Evolutionary conservation across 257 asterid genomes (phyloP).

Genomic region (Anisodus tanguticus): DNA sequence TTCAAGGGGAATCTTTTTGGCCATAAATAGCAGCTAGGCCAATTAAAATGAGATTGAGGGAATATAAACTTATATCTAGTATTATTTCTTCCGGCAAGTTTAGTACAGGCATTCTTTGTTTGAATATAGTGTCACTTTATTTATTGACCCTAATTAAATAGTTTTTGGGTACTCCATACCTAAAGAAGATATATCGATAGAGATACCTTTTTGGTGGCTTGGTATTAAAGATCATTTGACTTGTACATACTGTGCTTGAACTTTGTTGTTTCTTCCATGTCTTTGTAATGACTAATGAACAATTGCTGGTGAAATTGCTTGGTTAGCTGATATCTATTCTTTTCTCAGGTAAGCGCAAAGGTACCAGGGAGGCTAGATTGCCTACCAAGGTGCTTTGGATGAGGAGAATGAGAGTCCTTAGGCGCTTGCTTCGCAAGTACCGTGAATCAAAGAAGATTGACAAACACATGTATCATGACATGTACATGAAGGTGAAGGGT

Average conservation of each 20-base stretch:
- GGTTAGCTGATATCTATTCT: background rate
- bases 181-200: background rate
- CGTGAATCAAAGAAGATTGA: conserved; percentile 29
- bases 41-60: background rate
- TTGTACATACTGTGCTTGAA: background rate
- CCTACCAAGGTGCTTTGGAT: conserved; percentile 29
- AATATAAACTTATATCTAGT: background rate
- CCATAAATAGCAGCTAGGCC: background rate
- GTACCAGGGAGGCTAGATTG: conserved; percentile 28
- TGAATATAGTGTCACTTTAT: background rate
- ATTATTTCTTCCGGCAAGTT: background rate
- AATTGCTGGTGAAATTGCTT: background rate
- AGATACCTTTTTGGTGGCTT: background rate
- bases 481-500: conserved; percentile 30
- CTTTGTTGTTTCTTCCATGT: background rate
- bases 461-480: conserved; percentile 29
- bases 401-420: conserved; percentile 31
- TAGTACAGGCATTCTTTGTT: background rate
- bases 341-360: conserved; percentile 29
- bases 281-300: background rate
- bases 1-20: background rate
- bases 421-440: conserved; percentile 29
- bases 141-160: background rate
- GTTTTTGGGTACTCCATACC: background rate
- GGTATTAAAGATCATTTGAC: background rate